Base-by-base conservation (phyloP, 106 monocot species). In the Narthecium ossifragum region DNA sequence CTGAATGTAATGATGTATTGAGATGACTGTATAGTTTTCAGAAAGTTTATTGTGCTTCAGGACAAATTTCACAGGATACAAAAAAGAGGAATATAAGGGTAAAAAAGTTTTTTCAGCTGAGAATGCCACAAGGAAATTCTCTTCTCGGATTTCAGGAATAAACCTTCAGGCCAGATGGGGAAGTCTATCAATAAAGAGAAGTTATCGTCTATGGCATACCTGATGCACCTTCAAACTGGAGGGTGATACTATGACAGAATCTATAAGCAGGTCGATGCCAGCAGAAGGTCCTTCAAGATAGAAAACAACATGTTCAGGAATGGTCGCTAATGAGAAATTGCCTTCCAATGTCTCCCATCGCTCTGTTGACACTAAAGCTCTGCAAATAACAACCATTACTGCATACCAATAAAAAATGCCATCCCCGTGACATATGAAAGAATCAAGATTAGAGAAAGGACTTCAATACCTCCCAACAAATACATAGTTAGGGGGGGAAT, bases 211-310 rank as follows among this genome's bases (percentile, higher is more conserved):
- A 52, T 52, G 24, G 5, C 53, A 55, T 66, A 66, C 54, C 53
- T 40, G 37, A 55, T 23, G 3, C 23, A 51, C 52, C 38, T 33
- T 64, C 15, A 27, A 27, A 41, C n/a, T 18, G 13, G 70, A 60
- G 34, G 2, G 28, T 43, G 40, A 64, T 6, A 65, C 54, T 39
- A 40, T 28, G 14, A 78, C 73, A 56, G 78, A 78, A 68, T 63
- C 72, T 49, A 78, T 59, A 26, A 72, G 73, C 34, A 78, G n/a
- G 24, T 78, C 78, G 39, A 57, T 23, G n/a, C 78, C 68, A 56
- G 68, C 58, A 58, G 73, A 45, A 46, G 78, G 78, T 20, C 78
- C 72, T 63, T 78, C 78, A 20, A 78, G 59, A 59, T 57, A 78
- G 26, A 78, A 68, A 27, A 78, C 36, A 7, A 78, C 63, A 17